Conservation (phyloP, 768 basidiomycete species). For the Phanerochaete carnosa region DNA sequence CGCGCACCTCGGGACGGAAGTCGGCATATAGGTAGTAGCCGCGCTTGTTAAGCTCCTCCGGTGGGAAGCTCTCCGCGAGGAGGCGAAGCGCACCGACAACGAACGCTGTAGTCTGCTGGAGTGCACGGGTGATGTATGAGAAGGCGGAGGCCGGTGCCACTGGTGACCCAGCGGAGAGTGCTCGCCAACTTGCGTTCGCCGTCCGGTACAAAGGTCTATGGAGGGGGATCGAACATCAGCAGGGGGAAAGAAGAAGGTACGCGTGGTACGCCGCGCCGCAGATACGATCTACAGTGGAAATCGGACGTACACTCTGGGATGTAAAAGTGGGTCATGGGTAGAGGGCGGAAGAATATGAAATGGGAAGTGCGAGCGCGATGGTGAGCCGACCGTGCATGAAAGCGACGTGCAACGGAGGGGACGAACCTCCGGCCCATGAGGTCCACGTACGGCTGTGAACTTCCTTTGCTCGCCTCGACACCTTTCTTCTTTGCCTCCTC, state of each 20-base stretch:
- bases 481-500: constrained; percentile 50
- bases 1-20: constrained; percentile 78
- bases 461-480: constrained; percentile 50
- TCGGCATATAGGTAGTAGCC: constrained; percentile 83
- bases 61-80: constrained; percentile 55
- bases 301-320: constrained; percentile 7
- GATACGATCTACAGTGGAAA: background rate
- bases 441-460: constrained; percentile 81
- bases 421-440: constrained; percentile 73
- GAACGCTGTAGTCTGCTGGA: constrained; percentile 76
- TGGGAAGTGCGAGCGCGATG: background rate
- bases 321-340: background rate
- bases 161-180: constrained; percentile 67
- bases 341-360: background rate
- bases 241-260: background rate
- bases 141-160: constrained; percentile 73
- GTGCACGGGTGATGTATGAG: constrained; percentile 75
- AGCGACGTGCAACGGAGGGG: background rate
- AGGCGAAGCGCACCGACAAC: constrained; percentile 76
- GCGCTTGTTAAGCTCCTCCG: constrained; percentile 54
- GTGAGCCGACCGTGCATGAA: background rate
- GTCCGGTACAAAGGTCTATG: constrained; percentile 77
- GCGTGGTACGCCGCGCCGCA: background rate
- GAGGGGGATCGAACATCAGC: background rate
- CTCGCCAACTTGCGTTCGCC: constrained; percentile 70